These are phyloP conservation scores for Cyathus striatus DNA, from an alignment of 768 basidiomycete species.

Conservation along the genomic window DNA sequence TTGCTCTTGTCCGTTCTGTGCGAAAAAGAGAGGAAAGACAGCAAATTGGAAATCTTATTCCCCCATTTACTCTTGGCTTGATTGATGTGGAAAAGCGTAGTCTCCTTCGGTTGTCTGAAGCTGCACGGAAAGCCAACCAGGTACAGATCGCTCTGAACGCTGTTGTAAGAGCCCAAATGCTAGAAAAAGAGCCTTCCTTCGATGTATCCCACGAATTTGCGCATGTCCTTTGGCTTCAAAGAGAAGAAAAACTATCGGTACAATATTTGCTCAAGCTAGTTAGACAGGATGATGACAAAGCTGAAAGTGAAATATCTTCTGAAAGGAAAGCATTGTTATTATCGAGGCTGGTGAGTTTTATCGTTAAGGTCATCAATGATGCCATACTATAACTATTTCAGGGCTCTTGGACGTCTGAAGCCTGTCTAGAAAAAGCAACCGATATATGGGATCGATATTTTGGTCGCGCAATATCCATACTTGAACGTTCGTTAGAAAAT, in stretches of 20 bases:
- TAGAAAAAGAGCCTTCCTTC: conserved; percentile 40
- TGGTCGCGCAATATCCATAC: conserved; percentile 42
- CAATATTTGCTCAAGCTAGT: conserved; percentile 51
- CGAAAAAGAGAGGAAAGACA: conserved; percentile 66
- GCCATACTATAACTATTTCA: conserved; percentile 20
- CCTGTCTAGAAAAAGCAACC: conserved; percentile 73
- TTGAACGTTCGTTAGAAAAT: conserved; percentile 16
- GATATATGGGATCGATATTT: conserved; percentile 73
- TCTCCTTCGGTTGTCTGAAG: conserved; percentile 64
- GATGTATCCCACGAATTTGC: conserved; percentile 79
- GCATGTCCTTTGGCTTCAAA: conserved; percentile 83
- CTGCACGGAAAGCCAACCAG: conserved; percentile 64
- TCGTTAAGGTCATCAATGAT: neutral
- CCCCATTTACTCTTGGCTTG: conserved; percentile 47
- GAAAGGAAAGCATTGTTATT: conserved; percentile 44
- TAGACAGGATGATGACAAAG: conserved; percentile 12
- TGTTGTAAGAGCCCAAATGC: conserved; percentile 64
- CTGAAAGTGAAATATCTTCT: conserved; percentile 5
- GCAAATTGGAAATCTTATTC: conserved; percentile 67
- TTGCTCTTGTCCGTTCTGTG: conserved; percentile 73
- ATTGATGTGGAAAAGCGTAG: conserved; percentile 62
- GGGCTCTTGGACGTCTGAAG: conserved; percentile 90
- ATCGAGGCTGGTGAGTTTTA: conserved; percentile 56
- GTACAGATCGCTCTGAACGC: conserved; percentile 85
- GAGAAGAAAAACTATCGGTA: conserved; percentile 81